Conservation (phyloP, 805 yeast species). For the Ogataea dorogensis region DNA sequence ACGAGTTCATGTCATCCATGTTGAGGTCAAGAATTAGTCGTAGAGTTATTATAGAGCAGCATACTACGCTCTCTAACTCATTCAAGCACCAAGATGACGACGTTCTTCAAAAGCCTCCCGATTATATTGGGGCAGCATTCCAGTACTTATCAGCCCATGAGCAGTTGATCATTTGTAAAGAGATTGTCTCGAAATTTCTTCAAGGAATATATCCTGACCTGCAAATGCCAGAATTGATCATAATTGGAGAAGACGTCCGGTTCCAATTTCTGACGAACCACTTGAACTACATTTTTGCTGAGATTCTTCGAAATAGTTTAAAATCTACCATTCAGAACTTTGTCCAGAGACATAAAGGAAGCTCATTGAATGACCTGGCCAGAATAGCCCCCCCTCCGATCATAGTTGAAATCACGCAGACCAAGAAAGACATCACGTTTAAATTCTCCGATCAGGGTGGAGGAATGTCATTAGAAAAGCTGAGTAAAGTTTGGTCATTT, state of each 20-base stretch:
- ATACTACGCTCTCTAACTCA: slow-evolving; percentile 71
- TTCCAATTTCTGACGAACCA: slow-evolving; percentile 88
- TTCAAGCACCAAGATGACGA: slow-evolving; percentile 42
- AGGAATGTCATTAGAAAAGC: slow-evolving; percentile 63
- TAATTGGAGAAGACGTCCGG: slow-evolving; percentile 72
- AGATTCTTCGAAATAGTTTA: slow-evolving; percentile 78
- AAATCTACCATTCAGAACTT: slow-evolving; percentile 70
- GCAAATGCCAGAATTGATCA: slow-evolving; percentile 66
- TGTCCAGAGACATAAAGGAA: slow-evolving; percentile 26
- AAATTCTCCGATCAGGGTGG: slow-evolving; percentile 90
- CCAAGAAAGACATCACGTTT: slow-evolving; percentile 65
- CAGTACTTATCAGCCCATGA: slow-evolving; percentile 73
- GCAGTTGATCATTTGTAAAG: slow-evolving; percentile 56
- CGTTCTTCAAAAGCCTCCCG: slow-evolving; percentile 51
- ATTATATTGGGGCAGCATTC: slow-evolving; percentile 75
- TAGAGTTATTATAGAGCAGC: slow-evolving; percentile 89
- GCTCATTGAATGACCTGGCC: slow-evolving; percentile 14
- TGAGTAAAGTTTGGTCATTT: slow-evolving; percentile 80
- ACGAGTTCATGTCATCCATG: slow-evolving; percentile 71
- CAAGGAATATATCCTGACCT: slow-evolving; percentile 52
- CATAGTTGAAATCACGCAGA: slow-evolving; percentile 68
- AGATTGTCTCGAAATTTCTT: slow-evolving; percentile 50
- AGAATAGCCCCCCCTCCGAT: slow-evolving; percentile 59
- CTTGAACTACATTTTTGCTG: slow-evolving; percentile 82
- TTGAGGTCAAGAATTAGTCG: slow-evolving; percentile 85